Evolutionary conservation across 2,329 filamentous ascomycete species (phyloP), one percentile per base, ranked within the genome.

Genomic region (Exophiala spinifera): DNA sequence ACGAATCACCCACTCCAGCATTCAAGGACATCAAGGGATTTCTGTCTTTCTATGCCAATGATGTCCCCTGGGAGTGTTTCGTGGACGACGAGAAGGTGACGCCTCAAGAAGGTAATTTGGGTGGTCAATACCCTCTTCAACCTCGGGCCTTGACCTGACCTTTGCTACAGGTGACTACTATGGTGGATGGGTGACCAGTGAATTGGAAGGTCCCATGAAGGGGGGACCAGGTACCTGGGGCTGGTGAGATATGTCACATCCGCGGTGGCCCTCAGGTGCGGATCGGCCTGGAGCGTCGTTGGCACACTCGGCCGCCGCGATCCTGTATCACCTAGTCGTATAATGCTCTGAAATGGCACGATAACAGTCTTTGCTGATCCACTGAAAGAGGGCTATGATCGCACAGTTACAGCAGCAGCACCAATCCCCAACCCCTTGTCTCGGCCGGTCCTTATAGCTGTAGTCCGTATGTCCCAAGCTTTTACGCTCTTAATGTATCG

Each of bases 151-250:
- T 42, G 17, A 80, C 36, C 81, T 84, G 69, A 80, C 17, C 14
- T 80, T 80, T 6, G 34, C 11, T 13, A 43, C 42, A 62, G 60
- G 61, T 25, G 81, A 85, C 61, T 85, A 84, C 60, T 85, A 84
- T 67, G 82, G 83, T 20, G 82, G 82, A 2, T 86, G 83, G 82
- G 79, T 82, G 56, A 84, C 81, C 46, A 77, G 75, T 56, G 81
- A 85, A 53, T 75, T 85, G 56, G 77, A 79, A 60, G 79, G 80
- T 25, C 74, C 65, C 31, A 70, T 78, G 25, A 78, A 78, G 57
- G 76, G 76, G 6, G 74, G 70, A 10, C 70, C 73, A 13, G 74
- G 72, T 3, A 76, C 65, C 11, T 63, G 64, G 65, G 61, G 64
- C 1, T 66, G 64, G 64, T 65, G 56, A 28, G 13, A 17, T 8